Conservation (phyloP, 73 alveolate species). For the Paramecium octaurelia region DNA sequence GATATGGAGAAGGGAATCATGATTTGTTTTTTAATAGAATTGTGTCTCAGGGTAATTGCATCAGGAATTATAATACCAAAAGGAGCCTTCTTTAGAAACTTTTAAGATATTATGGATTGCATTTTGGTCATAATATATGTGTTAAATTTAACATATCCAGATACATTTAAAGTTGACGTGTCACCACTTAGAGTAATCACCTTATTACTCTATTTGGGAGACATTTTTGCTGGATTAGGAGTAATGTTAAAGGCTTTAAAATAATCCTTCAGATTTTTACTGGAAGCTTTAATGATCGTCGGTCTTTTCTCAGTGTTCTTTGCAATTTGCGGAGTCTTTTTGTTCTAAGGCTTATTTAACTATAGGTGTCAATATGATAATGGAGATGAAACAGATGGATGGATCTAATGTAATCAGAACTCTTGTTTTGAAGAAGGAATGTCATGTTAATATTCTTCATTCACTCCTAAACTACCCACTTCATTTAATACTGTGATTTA, state of each 20-base stretch:
- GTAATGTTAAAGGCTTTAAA: conserved; percentile 16
- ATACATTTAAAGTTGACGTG: not conserved
- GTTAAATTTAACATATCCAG: not conserved
- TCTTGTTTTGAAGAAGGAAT: not conserved
- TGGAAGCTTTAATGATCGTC: not conserved
- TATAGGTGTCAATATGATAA: not conserved
- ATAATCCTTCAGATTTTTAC: not conserved
- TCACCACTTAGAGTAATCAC: conserved; percentile 4
- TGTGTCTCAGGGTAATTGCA: not conserved
- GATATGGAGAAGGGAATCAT: not conserved
- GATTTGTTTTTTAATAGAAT: not conserved
- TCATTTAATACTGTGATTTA: not conserved
- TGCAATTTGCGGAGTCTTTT: not conserved
- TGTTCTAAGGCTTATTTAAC: conserved; percentile 11
- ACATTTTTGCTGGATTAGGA: not conserved
- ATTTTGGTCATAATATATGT: not conserved
- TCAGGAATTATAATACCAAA: not conserved
- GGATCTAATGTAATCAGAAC: not conserved
- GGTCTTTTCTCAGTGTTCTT: not conserved
- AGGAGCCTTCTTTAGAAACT: not conserved
- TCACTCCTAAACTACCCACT: not conserved
- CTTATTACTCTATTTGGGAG: not conserved
- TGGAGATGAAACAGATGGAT: not conserved
- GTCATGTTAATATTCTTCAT: not conserved
- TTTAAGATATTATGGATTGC: not conserved